phyloP scores from a whole-genome alignment of 1,284 basidiomycete species.

The Leucoagaricus sp. region DNA sequence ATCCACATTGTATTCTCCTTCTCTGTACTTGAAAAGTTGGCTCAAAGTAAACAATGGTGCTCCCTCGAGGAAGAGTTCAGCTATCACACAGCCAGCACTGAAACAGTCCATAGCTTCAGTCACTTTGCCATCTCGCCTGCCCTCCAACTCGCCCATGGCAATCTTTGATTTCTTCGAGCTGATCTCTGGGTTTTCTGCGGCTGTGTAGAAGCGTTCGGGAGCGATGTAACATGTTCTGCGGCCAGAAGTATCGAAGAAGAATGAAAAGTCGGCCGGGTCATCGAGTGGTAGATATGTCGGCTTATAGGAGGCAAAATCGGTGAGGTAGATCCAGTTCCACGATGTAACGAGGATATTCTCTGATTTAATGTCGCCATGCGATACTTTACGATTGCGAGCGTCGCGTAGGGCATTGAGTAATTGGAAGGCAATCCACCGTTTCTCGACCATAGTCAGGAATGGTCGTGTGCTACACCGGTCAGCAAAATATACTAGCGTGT shows the following conservation, averaged over 20 bases:
- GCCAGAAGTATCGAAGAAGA: constrained; percentile 96
- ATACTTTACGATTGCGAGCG: constrained; percentile 79
- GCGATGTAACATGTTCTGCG: constrained; percentile 95
- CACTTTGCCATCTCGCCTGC: constrained; percentile 72
- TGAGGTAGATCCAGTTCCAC: constrained; percentile 94
- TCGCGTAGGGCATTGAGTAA: constrained; percentile 86
- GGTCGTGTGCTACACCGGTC: constrained; percentile 79
- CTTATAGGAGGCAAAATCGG: constrained; percentile 98
- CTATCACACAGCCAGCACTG: constrained; percentile 93
- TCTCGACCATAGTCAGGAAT: constrained; percentile 90
- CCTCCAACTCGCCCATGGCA: constrained; percentile 47
- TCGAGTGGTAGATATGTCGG: constrained; percentile 95
- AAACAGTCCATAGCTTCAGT: constrained; percentile 99
- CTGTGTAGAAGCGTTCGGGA: constrained; percentile 92
- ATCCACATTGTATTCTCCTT: constrained; percentile 83
- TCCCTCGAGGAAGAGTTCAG: constrained; percentile 96
- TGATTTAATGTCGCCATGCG: constrained; percentile 98
- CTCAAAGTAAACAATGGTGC: constrained; percentile 92
- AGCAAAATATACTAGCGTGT: not conserved
- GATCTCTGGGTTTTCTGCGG: constrained; percentile 68
- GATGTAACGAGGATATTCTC: constrained; percentile 97
- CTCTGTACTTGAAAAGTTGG: constrained; percentile 94
- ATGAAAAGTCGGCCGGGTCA: constrained; percentile 97
- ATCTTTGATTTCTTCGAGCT: constrained; percentile 59
- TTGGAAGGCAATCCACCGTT: constrained; percentile 98